Conservation (phyloP, 306 rosid genomes). For the Purshia tridentata region DNA sequence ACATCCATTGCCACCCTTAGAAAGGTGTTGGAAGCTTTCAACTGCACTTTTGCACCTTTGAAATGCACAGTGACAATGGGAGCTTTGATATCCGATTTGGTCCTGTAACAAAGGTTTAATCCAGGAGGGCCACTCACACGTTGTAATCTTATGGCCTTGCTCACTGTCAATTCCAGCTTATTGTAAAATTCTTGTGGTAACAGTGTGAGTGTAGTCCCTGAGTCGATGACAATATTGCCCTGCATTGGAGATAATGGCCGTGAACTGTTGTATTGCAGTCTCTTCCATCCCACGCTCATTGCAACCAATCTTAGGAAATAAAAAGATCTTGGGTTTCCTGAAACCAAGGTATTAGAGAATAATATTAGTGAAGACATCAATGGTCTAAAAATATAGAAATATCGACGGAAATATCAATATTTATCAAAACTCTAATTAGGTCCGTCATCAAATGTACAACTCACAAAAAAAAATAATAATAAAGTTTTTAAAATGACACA, state of each 20-base stretch:
- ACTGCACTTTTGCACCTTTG: not conserved
- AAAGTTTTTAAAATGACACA: too few species aligned
- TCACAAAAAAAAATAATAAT: too few species aligned
- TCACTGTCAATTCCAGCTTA: not conserved
- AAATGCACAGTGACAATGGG: not conserved
- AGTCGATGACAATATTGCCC: not conserved
- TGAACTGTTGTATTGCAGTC: not conserved
- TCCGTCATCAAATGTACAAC: too few species aligned
- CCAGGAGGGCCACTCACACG: not conserved
- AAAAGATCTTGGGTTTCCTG: conserved; percentile 3
- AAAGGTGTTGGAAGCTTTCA: not conserved
- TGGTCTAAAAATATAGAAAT: too few species aligned
- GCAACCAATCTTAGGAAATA: not conserved
- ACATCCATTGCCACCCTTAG: not conserved
- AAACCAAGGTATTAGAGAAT: not conserved
- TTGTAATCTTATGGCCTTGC: not conserved
- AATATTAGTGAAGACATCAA: too few species aligned
- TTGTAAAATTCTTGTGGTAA: not conserved
- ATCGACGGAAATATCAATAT: too few species aligned
- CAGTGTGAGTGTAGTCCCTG: not conserved
- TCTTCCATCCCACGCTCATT: not conserved
- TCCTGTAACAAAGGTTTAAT: not conserved
- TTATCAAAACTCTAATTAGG: too few species aligned
- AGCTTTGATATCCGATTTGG: not conserved
- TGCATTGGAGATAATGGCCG: not conserved